Evolutionary conservation across 2,329 filamentous ascomycete species (phyloP), one percentile per base, ranked within the genome.

Genomic region (Lasiodiplodia theobromae): DNA sequence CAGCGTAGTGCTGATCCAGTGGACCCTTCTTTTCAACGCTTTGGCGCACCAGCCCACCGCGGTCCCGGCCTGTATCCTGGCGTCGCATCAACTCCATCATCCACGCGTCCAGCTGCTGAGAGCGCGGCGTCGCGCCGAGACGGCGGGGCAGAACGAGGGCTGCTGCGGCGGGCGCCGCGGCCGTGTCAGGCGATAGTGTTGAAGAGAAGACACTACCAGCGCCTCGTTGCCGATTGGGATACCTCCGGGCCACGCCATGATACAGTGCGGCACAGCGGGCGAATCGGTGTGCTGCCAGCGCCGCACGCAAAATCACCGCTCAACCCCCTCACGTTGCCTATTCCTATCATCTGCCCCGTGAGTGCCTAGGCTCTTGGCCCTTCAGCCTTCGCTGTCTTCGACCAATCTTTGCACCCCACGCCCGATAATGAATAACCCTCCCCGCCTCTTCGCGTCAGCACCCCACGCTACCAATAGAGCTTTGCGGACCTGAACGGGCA

Each of bases 381-480:
- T 64, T 40, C 60, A 53, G 60, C 60, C 60, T 34, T 64, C 60
- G 60, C 37, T 52, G 28, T 57, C 37, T 6, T 12, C 18, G 44
- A 21, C 58, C 58, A 63, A 51, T 63, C 40, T 18, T 10, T 34
- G 21, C 49, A 12, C 28, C 58, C 58, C 58, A 51, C 44, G 58
- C 58, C 44, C 18, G 44, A 18, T n/a, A 16, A 63, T 44, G n/a
- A 23, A 8, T 34, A 10, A 28, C 28, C 56, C 58, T 34, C 40
- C 37, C 21, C 21, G n/a, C 21, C 56, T 28, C 44, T 49, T n/a
- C 28, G 7, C 58, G 4, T n/a, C 18, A n/a, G 3, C 58, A 51
- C 49, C 58, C 58, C 58, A 63, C 58, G 58, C 58, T 63, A 7
- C 58, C 58, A 63, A 37, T 51, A 23, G 38, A n/a, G 10, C 14